These are phyloP conservation scores for Fraxinus greggii DNA, from an alignment of 305 asterid genomes.

Conservation along the genomic window DNA sequence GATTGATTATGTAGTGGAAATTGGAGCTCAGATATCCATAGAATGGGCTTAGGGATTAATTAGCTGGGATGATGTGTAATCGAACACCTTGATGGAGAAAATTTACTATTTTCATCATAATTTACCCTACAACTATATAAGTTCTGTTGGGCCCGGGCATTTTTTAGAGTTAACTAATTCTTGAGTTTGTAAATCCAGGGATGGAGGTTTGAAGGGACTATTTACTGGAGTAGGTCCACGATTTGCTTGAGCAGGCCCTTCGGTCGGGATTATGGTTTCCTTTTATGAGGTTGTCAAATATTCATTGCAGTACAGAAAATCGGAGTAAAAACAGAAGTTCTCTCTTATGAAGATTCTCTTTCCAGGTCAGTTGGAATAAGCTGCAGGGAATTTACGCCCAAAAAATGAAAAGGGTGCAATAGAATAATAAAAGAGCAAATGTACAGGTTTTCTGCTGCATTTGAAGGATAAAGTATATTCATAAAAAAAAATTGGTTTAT, in stretches of 20 bases:
- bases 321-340: neutral
- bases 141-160: neutral
- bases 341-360: neutral
- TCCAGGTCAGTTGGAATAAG: neutral
- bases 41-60: neutral
- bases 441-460: conserved; percentile 1
- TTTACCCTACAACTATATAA: neutral
- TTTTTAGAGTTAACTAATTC: neutral
- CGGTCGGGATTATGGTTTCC: conserved; percentile 84
- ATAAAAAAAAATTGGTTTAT: neutral
- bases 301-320: conserved; percentile 39
- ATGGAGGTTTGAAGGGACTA: conserved; percentile 68
- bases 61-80: neutral
- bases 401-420: neutral
- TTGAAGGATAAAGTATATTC: neutral
- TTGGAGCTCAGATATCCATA: neutral
- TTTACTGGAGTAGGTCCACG: conserved; percentile 75
- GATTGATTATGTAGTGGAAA: neutral
- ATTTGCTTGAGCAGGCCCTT: conserved; percentile 78
- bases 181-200: conserved; percentile 39
- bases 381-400: neutral
- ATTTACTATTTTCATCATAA: neutral
- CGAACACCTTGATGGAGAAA: neutral
- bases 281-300: conserved; percentile 75
- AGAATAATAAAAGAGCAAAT: neutral